phyloP scores from a whole-genome alignment of 257 asterid species.

The Salvia rosmarinus region DNA sequence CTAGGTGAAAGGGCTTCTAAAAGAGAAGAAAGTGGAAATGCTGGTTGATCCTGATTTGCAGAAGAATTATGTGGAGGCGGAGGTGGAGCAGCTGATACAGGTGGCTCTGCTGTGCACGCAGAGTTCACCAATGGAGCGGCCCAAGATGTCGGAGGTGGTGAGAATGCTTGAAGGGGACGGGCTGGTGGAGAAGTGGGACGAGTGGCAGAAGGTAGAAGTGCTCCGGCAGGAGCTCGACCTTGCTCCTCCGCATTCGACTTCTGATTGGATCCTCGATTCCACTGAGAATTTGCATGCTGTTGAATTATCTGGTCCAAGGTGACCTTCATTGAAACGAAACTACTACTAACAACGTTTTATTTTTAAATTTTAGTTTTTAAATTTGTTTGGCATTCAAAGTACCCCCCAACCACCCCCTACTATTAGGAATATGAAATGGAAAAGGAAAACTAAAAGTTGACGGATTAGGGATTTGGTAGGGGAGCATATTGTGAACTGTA shows the following conservation, averaged over 20 bases:
- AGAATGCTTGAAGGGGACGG: slow-evolving; percentile 75
- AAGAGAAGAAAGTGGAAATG: slow-evolving; percentile 62
- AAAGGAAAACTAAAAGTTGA: background rate
- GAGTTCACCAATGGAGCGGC: slow-evolving; percentile 63
- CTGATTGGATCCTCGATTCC: slow-evolving; percentile 64
- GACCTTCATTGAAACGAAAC: background rate
- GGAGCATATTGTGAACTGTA: slow-evolving; percentile 26
- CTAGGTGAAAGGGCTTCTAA: slow-evolving; percentile 66
- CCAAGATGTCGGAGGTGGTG: slow-evolving; percentile 73
- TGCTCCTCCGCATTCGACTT: slow-evolving; percentile 48
- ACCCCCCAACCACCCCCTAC: background rate
- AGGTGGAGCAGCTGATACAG: slow-evolving; percentile 68
- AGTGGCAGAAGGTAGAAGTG: slow-evolving; percentile 63
- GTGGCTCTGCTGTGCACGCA: slow-evolving; percentile 71
- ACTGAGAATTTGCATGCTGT: slow-evolving; percentile 58
- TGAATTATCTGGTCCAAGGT: slow-evolving; percentile 61
- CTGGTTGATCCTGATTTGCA: slow-evolving; percentile 65
- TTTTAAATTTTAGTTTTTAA: background rate
- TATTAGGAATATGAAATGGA: background rate
- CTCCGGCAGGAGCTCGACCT: slow-evolving; percentile 56
- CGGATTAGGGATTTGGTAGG: background rate
- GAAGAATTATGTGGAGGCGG: slow-evolving; percentile 51
- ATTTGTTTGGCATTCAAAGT: background rate
- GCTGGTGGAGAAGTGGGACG: slow-evolving; percentile 72
- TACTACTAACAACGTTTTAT: background rate